A percentile compares a stretch with the other conserved stretches of the same genome.
Evolutionary conservation across 73 alveolate species (phyloP).

Genomic region (Tetrahymena thermophila): DNA sequence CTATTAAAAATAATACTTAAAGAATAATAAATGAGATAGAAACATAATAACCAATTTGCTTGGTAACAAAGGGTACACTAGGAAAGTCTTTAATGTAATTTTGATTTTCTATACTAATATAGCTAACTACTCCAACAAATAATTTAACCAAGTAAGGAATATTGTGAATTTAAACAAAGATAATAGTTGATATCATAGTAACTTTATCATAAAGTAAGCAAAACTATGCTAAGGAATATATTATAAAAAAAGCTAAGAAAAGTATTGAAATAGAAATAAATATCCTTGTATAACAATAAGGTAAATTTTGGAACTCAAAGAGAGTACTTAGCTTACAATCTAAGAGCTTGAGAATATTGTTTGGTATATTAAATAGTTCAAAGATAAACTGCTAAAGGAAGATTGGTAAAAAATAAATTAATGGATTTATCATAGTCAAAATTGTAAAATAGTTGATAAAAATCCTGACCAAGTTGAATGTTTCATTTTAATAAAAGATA

Average conservation of each 20-base stretch:
- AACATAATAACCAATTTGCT: neutral
- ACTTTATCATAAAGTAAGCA: neutral
- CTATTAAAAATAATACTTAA: neutral
- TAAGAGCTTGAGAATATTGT: neutral
- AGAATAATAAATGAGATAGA: neutral
- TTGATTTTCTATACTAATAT: too few relatives aligned
- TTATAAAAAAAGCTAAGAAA: too few relatives aligned
- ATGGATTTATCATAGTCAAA: neutral
- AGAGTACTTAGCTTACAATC: neutral
- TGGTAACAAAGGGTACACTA: neutral
- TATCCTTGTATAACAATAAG: neutral
- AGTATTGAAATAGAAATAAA: neutral
- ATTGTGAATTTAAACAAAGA: neutral
- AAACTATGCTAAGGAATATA: too few relatives aligned
- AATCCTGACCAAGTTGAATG: neutral
- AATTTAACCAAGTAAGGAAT: neutral
- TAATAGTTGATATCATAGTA: neutral
- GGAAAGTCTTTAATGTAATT: neutral
- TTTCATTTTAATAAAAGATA: neutral
- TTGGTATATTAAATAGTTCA: neutral
- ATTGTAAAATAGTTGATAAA: too few relatives aligned
- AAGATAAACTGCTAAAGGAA: neutral
- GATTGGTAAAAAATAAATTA: neutral
- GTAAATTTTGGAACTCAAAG: neutral
- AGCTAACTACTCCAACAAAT: neutral